Evolutionary conservation across 1,284 basidiomycete genomes (phyloP).

Genomic region (Cryptococcus depauperatus): DNA sequence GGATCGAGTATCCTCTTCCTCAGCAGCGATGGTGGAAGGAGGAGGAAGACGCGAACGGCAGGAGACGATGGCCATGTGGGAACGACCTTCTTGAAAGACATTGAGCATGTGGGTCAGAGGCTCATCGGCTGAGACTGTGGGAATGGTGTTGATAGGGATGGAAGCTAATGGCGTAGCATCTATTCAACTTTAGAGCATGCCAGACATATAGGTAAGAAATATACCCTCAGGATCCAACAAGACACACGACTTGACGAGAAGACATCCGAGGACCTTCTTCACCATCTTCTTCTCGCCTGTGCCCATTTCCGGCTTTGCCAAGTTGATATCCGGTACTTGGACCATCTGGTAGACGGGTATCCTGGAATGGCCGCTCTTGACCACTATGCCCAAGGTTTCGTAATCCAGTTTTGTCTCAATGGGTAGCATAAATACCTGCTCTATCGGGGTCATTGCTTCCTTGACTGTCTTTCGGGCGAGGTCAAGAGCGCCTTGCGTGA

Average conservation of each 20-base stretch:
- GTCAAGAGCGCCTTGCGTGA: conserved; percentile 66
- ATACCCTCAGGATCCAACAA: conserved; percentile 76
- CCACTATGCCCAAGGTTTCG: conserved; percentile 63
- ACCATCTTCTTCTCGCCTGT: conserved; percentile 48
- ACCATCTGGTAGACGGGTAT: conserved; percentile 60
- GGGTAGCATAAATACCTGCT: conserved; percentile 61
- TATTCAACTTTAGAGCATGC: conserved; percentile 24
- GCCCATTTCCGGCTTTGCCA: conserved; percentile 16
- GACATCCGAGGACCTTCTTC: conserved; percentile 71
- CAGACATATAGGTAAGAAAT: neutral
- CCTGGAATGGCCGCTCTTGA: conserved; percentile 65
- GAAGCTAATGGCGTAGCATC: conserved; percentile 69
- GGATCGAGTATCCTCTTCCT: conserved; percentile 21
- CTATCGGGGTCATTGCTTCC: conserved; percentile 73
- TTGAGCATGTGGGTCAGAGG: conserved; percentile 78
- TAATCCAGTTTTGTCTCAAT: conserved; percentile 73
- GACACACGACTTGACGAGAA: conserved; percentile 76
- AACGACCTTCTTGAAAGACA: conserved; percentile 77
- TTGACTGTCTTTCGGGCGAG: conserved; percentile 59
- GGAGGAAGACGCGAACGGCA: conserved; percentile 46
- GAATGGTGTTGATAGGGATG: conserved; percentile 74
- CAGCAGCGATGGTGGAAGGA: too few species aligned
- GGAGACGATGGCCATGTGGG: conserved; percentile 83
- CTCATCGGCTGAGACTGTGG: conserved; percentile 76
- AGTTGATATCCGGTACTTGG: conserved; percentile 50